Base-by-base conservation (phyloP, 305 asterid species). In the Fraxinus angustifolia region DNA sequence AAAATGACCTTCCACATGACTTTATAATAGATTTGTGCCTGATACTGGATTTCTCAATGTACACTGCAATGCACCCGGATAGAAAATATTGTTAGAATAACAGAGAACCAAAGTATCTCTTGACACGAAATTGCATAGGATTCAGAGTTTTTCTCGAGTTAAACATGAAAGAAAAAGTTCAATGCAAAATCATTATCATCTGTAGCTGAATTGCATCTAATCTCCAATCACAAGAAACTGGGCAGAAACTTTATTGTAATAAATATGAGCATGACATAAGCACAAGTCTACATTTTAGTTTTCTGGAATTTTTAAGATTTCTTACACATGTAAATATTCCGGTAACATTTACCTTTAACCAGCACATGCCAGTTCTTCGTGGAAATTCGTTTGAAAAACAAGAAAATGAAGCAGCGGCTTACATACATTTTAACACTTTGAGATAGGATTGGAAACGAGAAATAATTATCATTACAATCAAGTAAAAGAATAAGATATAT, bases 1-100 rank as follows among this genome's bases (percentile, higher is more conserved):
- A 79, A 83, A 74, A 80, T 50, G 87, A 84, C 81, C 78, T 84
- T 42, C 79, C 85, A 67, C 68, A 33, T 71, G 83, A 72, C 80
- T 31, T 78, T 50, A 79, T 65, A 30, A 45, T 79, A 17, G 86
- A 80, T 36, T 81, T 80, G 68, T 65, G 76, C 73, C 58, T 30
- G 58, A 42, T 72, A 85, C 34, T 36, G 72, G 85, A 79, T 11
- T 80, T 68, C 75, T 76, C 87, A 75, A 74, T 71, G 38, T 70
- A 68, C 78, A 67, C 90, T 85, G 86, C 58, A 65, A 85, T 8
- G 75, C 50, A 58, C 19, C 78, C 75, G 77, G 77, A 81, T 50
- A 60, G 79, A 70, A 58, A 34, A 68, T 79, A 2, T 38, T 38
- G 28, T 78, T 8, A 65, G 82, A 81, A 12, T 4, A 56, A 34